Evolutionary conservation across 192 early-diverging fungal genomes (phyloP), one percentile per base, ranked within the genome.

Genomic region (Chytriomyces confervae): DNA sequence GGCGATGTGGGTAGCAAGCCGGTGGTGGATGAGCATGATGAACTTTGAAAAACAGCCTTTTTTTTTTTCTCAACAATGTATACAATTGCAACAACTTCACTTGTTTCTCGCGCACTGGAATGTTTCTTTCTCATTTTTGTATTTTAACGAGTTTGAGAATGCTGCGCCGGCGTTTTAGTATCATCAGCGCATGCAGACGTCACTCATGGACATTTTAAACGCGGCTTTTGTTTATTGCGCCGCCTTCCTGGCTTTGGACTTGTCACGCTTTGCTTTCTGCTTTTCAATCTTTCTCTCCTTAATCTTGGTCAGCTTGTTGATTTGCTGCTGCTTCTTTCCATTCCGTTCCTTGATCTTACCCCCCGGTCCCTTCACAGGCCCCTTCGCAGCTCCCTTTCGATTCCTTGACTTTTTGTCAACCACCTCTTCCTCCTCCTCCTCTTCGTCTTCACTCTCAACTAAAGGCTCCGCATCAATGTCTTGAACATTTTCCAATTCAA

Each of bases 361-460:
- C 20, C 13, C 18, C 11, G 11, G 18, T 11, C 24, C 23, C 60
- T 72, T 60, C 20, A n/a, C 70, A 18, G 24, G 11, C 9, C 45
- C 72, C 18, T 46, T 10, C 45, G 5, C 9, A 8, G 36, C 27
- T 8, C 27, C 9, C 29, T 62, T 29, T 45, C 61, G 7, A 36
- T 4, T 36, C 36, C 36, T 36, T 36, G 36, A 36, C 20, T 61
- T 44, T 27, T 65, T 64, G 29, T 46, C 45, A 10, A 27, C 45
- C 16, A 20, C 45, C 66, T 36, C 50, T 69, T 62, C 66, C 45
- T 68, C 68, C 6, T 57, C 77, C 45, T 46, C 50, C n/a, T 61
- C 77, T 60, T 27, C 62, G 18, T 70, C 68, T 16, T 29, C 66
- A 11, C 36, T 68, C 23, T 46, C 27, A 3, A 10, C 66, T 18